Evolutionary conservation across 2,329 filamentous ascomycete species (phyloP).

Genomic region (Endoconidiophora polonica): DNA sequence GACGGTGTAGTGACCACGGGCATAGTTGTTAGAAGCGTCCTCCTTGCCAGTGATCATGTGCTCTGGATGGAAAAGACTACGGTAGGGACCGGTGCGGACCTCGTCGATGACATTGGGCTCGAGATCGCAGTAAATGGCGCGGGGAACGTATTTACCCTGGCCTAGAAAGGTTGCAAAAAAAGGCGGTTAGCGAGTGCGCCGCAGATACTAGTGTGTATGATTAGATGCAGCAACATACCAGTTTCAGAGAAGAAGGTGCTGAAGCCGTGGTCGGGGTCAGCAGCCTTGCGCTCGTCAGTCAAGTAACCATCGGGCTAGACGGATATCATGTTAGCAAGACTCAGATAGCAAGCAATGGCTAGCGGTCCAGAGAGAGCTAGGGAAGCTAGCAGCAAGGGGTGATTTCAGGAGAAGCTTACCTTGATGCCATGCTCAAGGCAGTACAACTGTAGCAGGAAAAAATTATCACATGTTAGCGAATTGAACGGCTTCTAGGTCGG

Average conservation of each 20-base stretch:
- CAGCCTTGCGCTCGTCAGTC: constrained; percentile 91
- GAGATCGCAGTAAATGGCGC: constrained; percentile 98
- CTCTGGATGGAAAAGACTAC: constrained; percentile 94
- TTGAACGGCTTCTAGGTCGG: neutral
- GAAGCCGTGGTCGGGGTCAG: constrained; percentile 90
- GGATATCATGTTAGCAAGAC: neutral
- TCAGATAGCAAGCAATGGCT: neutral
- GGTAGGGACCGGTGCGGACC: constrained; percentile 94
- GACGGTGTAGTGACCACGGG: constrained; percentile 98
- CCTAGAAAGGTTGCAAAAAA: constrained; percentile 33
- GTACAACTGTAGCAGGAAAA: constrained; percentile 55
- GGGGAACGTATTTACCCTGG: constrained; percentile 96
- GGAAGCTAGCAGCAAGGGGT: neutral
- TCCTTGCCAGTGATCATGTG: constrained; percentile 99
- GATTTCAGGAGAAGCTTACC: constrained; percentile 40
- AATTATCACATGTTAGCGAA: neutral
- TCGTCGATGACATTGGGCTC: constrained; percentile 99
- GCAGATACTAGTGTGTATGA: neutral
- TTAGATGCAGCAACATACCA: constrained; percentile 38
- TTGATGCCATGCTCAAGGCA: constrained; percentile 99
- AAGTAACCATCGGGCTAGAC: constrained; percentile 88
- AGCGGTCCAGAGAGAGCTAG: neutral
- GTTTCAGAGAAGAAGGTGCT: constrained; percentile 99
- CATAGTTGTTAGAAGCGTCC: constrained; percentile 99
- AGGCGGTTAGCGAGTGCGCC: neutral